Percentiles rank a stretch among this genome's conserved stretches.
phyloP scores from a whole-genome alignment of 2,329 filamentous ascomycete species.

The Alternaria sp. region DNA sequence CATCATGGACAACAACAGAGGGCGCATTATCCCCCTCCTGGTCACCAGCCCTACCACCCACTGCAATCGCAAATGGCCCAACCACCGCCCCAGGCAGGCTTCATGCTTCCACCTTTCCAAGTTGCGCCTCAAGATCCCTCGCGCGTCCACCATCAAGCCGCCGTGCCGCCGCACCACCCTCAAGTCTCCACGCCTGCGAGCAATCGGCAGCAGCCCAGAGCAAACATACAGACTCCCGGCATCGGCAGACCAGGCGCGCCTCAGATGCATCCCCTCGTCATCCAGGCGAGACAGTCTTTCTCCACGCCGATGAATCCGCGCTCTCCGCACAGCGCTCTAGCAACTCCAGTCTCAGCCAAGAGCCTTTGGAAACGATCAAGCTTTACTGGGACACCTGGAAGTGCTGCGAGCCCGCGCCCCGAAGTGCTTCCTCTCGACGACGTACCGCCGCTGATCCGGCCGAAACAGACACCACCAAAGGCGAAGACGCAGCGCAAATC shows the following conservation, averaged over 20 bases:
- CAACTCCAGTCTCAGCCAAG: constrained; percentile 39
- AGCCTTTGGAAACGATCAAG: constrained; percentile 38
- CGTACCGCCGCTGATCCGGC: constrained; percentile 17
- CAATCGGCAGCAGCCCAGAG: constrained; percentile 21
- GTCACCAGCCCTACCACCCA: constrained; percentile 39
- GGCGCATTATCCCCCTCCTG: constrained; percentile 39
- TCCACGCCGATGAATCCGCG: constrained; percentile 35
- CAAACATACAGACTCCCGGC: constrained; percentile 21
- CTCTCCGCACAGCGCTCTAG: constrained; percentile 33
- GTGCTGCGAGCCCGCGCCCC: constrained; percentile 31
- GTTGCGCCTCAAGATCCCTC: constrained; percentile 53
- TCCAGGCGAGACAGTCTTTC: constrained; percentile 29
- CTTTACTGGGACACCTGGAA: constrained; percentile 18
- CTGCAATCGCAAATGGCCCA: constrained; percentile 41
- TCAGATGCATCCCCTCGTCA: constrained; percentile 32
- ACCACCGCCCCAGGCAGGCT: constrained; percentile 51
- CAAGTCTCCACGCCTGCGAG: constrained; percentile 38
- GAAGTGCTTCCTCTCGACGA: constrained; percentile 39
- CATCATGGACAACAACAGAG: constrained; percentile 39
- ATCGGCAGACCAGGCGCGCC: constrained; percentile 21
- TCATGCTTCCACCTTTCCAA: constrained; percentile 57
- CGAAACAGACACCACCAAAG: constrained; percentile 29
- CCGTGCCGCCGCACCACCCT: constrained; percentile 31
- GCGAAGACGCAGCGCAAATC: constrained; percentile 32
- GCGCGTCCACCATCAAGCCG: constrained; percentile 43